Evolutionary conservation across 768 basidiomycete species (phyloP).

Genomic region (Mycena latifolia): DNA sequence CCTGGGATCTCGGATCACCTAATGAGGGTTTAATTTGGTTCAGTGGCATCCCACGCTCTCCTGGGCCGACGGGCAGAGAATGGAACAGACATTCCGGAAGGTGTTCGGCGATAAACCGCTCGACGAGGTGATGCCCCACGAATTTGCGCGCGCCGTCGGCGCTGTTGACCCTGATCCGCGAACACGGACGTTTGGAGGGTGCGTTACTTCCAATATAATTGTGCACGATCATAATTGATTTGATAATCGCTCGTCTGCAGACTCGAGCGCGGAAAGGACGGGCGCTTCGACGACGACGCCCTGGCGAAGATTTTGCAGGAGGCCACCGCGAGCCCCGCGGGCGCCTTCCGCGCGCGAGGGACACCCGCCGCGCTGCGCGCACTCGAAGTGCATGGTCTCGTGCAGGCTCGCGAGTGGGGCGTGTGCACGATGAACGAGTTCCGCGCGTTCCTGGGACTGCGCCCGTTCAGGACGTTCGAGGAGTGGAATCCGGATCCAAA

Average conservation of each 20-base stretch:
- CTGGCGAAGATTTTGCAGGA: slow-evolving; percentile 60
- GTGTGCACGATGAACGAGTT: slow-evolving; percentile 70
- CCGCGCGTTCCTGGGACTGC: slow-evolving; percentile 60
- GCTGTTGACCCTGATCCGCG: slow-evolving; percentile 40
- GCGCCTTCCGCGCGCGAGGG: slow-evolving; percentile 60
- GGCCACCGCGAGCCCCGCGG: slow-evolving; percentile 59
- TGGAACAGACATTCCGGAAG: slow-evolving; percentile 57
- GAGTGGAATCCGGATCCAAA: slow-evolving; percentile 65
- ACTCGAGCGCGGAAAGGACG: slow-evolving; percentile 56
- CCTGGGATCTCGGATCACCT: background rate
- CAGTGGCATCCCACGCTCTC: slow-evolving; percentile 71
- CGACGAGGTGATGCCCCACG: slow-evolving; percentile 42
- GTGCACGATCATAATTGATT: too few relatives aligned
- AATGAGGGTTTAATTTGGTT: background rate
- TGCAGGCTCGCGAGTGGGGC: slow-evolving; percentile 67
- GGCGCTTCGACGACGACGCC: slow-evolving; percentile 64
- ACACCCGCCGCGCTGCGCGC: slow-evolving; percentile 59
- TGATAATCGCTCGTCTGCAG: background rate
- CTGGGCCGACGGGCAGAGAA: slow-evolving; percentile 62
- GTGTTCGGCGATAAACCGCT: slow-evolving; percentile 54
- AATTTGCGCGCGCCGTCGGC: slow-evolving; percentile 34
- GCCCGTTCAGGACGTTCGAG: slow-evolving; percentile 58
- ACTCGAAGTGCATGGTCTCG: slow-evolving; percentile 67
- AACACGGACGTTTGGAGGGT: slow-evolving; percentile 62
- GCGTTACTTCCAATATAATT: slow-evolving; percentile 29